Base-by-base conservation (phyloP, 1,284 basidiomycete genomes). In the Lentinus polychrous region DNA sequence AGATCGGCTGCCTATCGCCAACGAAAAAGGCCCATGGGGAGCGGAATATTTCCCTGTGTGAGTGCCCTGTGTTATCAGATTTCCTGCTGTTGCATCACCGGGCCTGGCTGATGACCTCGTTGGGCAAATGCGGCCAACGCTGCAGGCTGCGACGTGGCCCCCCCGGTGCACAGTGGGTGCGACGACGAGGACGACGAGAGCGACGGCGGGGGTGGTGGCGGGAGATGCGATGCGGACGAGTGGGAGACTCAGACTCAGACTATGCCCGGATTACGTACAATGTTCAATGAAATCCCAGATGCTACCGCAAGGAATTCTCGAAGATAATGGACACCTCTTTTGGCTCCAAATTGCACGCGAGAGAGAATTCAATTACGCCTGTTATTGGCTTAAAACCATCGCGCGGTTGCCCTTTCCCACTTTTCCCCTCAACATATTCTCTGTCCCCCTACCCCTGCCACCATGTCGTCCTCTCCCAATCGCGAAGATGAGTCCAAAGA, bases 381-480 rank as follows among this genome's bases (percentile, higher is more conserved):
- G 75, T 73, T 79, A 74, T 75, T 78, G 75, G 79, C 10, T 81
- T 83, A 84, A 85, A 86, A 80, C 79, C 75, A 74, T 75, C 69
- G 70, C 70, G 69, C 72, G 55, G 66, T 56, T 71, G 68, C 69
- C 70, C 76, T 74, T 75, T 72, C 74, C 75, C 76, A 74, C 72
- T 73, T 75, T 72, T 72, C 72, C 70, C 70, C 31, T 69, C 73
- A 66, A 71, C 71, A 70, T 64, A 58, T 59, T 58, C 60, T 52
- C 60, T 60, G 54, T 57, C 53, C 54, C 51, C 53, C 55, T 54
- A 52, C 58, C 52, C 58, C 50, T 22, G 37, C 61, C 53, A 59
- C 52, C 54, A 77, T 77, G 75, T 72, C 75, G 50, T 67, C 64
- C 55, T 70, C 74, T 35, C 68, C 69, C 43, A 61, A 65, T 33